Conservation (phyloP, 768 basidiomycete species). For the Termitomyces sp. region DNA sequence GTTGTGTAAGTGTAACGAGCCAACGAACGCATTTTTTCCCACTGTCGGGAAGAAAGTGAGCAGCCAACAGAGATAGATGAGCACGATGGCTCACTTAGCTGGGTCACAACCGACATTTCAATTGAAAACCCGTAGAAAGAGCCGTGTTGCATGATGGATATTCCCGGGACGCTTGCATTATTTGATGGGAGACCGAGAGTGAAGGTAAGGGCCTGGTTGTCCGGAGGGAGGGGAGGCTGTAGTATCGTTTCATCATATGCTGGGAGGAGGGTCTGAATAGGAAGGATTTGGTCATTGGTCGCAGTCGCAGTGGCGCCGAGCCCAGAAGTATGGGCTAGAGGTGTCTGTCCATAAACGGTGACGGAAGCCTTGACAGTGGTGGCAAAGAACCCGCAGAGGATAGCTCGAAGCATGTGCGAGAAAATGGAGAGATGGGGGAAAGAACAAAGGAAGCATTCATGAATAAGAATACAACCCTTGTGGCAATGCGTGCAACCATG, state of each 20-base stretch:
- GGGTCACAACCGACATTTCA: slow-evolving; percentile 67
- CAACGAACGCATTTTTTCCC: slow-evolving; percentile 44
- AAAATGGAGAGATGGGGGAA: not conserved
- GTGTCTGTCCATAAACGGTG: slow-evolving; percentile 28
- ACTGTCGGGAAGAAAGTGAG: slow-evolving; percentile 25
- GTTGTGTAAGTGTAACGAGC: not conserved
- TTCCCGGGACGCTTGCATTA: slow-evolving; percentile 23
- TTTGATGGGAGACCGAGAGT: slow-evolving; percentile 33
- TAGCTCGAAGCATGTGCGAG: slow-evolving; percentile 6
- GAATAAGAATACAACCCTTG: not conserved
- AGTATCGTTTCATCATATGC: slow-evolving; percentile 50
- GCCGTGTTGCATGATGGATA: slow-evolving; percentile 38
- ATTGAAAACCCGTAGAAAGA: slow-evolving; percentile 72
- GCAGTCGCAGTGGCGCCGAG: slow-evolving; percentile 3
- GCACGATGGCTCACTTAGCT: slow-evolving; percentile 48
- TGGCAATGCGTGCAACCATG: not conserved
- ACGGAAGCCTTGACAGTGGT: slow-evolving; percentile 13
- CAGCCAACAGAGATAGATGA: not conserved
- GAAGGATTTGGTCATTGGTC: slow-evolving; percentile 17
- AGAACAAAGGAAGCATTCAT: not conserved
- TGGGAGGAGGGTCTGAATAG: slow-evolving; percentile 29
- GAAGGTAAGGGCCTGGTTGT: slow-evolving; percentile 37
- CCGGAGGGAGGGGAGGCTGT: slow-evolving; percentile 43
- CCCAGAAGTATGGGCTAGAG: slow-evolving; percentile 16
- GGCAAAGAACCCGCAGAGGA: slow-evolving; percentile 7